A percentile compares a stretch with the other conserved stretches of the same genome.
These are phyloP conservation scores for Chlorella sp. DNA, from an alignment of 139 green algal species.

Conservation along the genomic window DNA sequence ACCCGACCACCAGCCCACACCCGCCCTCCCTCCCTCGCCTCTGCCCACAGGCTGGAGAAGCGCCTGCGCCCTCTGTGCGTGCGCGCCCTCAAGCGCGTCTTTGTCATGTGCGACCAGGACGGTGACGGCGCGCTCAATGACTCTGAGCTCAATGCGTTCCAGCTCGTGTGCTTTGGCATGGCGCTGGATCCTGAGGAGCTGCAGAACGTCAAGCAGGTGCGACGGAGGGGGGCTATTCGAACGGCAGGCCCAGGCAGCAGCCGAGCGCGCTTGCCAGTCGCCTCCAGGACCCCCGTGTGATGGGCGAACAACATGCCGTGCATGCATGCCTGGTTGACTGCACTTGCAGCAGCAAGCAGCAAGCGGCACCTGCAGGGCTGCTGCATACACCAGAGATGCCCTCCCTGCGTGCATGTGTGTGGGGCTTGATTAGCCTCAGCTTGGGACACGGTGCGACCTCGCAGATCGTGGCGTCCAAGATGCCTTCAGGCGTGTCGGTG, in stretches of 20 bases:
- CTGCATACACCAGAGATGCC: no score
- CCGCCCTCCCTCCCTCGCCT: no score
- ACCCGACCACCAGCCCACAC: no score
- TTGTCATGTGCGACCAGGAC: slow-evolving; percentile 75
- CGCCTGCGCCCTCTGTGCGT: slow-evolving; percentile 58
- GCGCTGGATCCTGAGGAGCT: slow-evolving; percentile 76
- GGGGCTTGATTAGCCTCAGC: no score
- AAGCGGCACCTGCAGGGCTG: no score
- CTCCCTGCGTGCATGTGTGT: no score
- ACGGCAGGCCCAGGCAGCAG: no score
- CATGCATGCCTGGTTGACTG: no score
- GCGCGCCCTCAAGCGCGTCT: slow-evolving; percentile 78
- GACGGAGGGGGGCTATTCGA: no score
- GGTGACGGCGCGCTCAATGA: slow-evolving; percentile 39
- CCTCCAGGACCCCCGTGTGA: background rate
- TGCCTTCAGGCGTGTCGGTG: slow-evolving; percentile 52
- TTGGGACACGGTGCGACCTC: no score
- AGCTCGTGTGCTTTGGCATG: slow-evolving; percentile 69
- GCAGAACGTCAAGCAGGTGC: slow-evolving; percentile 70
- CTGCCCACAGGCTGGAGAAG: slow-evolving; percentile 22
- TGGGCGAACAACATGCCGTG: background rate
- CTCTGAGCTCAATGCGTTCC: slow-evolving; percentile 82
- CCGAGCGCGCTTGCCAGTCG: background rate
- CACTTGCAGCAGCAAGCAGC: no score
- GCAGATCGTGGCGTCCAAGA: slow-evolving; percentile 62